Conservation (phyloP, 148 eudicot species). For the Cornus kousa region DNA sequence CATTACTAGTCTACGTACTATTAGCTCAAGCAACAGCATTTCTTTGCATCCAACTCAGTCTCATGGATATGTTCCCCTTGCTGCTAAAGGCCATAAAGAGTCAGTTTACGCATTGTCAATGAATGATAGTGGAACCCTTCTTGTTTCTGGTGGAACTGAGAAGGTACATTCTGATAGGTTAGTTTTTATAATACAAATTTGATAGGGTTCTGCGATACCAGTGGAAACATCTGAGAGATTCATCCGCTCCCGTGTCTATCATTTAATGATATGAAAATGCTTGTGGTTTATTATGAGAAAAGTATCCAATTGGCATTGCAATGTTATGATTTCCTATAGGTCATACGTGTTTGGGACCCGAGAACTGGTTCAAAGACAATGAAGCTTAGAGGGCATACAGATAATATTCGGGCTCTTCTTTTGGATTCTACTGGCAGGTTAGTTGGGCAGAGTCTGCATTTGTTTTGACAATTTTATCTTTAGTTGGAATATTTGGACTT, state of each 20-base stretch:
- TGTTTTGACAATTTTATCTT: background rate
- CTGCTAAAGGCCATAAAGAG: conserved; percentile 98
- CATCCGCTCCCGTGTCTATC: background rate
- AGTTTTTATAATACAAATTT: background rate
- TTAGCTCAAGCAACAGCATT: conserved; percentile 72
- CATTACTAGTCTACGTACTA: conserved; percentile 60
- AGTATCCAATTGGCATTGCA: background rate
- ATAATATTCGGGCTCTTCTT: conserved; percentile 85
- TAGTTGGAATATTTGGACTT: background rate
- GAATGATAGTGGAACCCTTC: conserved; percentile 83
- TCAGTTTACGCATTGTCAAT: conserved; percentile 95
- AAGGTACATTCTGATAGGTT: conserved; percentile 51
- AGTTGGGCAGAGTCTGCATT: conserved; percentile 22
- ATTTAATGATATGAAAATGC: background rate
- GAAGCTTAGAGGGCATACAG: conserved; percentile 98
- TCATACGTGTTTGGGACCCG: conserved; percentile 97
- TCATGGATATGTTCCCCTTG: conserved; percentile 71
- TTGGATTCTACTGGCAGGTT: conserved; percentile 96
- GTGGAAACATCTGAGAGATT: background rate
- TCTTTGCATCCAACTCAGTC: conserved; percentile 59
- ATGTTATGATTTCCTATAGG: conserved; percentile 39
- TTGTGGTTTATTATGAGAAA: background rate
- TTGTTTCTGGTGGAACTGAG: conserved; percentile 99
- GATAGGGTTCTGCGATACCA: background rate
- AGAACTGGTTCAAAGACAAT: conserved; percentile 92